These are phyloP conservation scores for Quercus bicolor DNA, from an alignment of 306 rosid species.

Conservation along the genomic window DNA sequence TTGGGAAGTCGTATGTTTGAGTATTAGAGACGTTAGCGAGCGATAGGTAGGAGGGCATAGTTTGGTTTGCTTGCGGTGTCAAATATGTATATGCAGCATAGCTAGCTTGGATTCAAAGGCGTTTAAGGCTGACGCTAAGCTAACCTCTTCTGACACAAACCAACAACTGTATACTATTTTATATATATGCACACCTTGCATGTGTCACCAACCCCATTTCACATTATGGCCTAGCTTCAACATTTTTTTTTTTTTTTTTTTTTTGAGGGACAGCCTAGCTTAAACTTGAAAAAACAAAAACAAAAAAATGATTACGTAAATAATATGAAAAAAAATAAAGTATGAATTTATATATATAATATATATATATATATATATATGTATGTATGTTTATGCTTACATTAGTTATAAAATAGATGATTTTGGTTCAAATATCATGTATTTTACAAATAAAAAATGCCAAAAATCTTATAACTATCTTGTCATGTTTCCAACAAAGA, in stretches of 20 bases:
- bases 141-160: background rate
- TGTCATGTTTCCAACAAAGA: too few relatives aligned
- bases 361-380: too few relatives aligned
- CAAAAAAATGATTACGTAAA: too few relatives aligned
- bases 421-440: too few relatives aligned
- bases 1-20: conserved; percentile 80
- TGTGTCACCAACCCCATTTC: background rate
- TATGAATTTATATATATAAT: too few relatives aligned
- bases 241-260: too few relatives aligned
- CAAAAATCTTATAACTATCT: too few relatives aligned
- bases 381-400: too few relatives aligned
- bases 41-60: conserved; percentile 25
- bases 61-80: conserved; percentile 36
- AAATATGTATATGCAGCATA: conserved; percentile 6
- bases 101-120: conserved; percentile 54
- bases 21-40: conserved; percentile 61
- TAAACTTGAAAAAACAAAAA: background rate
- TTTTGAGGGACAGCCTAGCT: background rate
- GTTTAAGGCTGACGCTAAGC: conserved; percentile 19
- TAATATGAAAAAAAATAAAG: too few relatives aligned
- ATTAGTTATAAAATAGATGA: too few relatives aligned
- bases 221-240: background rate
- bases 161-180: background rate
- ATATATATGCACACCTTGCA: background rate
- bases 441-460: too few relatives aligned